Conservation (phyloP, 1,284 basidiomycete species). For the Baeospora myosura region DNA sequence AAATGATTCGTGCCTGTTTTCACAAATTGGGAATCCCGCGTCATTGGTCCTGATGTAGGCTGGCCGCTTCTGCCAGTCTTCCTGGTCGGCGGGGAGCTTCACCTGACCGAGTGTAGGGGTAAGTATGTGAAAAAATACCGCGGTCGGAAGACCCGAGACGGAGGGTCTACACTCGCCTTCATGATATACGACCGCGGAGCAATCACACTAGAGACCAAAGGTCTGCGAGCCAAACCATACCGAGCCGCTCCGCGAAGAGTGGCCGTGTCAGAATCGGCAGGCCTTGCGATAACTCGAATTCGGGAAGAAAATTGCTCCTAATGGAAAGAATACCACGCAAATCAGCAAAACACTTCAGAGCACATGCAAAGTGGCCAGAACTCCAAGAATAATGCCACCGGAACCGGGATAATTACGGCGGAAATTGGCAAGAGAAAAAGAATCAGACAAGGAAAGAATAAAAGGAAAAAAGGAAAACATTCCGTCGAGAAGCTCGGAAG, state of each 20-base stretch:
- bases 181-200: constrained; percentile 76
- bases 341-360: not conserved
- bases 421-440: too few species aligned
- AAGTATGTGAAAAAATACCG: constrained; percentile 3
- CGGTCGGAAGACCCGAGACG: constrained; percentile 1
- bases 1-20: constrained; percentile 54
- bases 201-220: constrained; percentile 71
- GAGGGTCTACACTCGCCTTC: constrained; percentile 53
- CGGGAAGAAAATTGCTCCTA: constrained; percentile 57
- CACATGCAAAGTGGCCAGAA: too few species aligned
- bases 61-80: constrained; percentile 74
- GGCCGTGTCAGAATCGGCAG: constrained; percentile 76
- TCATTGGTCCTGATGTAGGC: constrained; percentile 73
- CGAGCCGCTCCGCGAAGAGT: constrained; percentile 75
- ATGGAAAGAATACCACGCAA: constrained; percentile 6
- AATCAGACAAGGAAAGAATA: not conserved
- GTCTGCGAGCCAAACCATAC: constrained; percentile 69
- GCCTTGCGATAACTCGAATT: constrained; percentile 68
- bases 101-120: constrained; percentile 37
- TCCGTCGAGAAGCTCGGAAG: not conserved
- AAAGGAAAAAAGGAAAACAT: not conserved
- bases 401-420: too few species aligned
- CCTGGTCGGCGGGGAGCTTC: constrained; percentile 73
- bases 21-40: constrained; percentile 68
- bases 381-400: too few species aligned